These are phyloP conservation scores for Backusella tarrabulga DNA, from an alignment of 192 early-diverging fungal species.

Conservation along the genomic window DNA sequence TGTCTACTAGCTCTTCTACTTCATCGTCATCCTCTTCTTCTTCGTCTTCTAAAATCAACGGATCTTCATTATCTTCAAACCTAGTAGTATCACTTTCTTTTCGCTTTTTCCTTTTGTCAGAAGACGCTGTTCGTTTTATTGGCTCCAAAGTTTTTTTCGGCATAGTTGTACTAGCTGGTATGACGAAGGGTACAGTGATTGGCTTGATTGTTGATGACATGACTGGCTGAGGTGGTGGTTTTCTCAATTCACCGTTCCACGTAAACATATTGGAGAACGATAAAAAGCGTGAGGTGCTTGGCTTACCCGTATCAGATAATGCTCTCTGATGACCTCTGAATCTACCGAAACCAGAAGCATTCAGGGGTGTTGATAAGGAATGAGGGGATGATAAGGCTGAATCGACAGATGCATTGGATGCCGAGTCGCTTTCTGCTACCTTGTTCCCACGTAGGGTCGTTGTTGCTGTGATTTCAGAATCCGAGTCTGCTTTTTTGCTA, in stretches of 20 bases:
- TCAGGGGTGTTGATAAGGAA: background rate
- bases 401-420: background rate
- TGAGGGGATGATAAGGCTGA: background rate
- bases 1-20: background rate
- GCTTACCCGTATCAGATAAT: constrained; percentile 2
- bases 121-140: background rate
- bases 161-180: background rate
- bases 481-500: constrained; percentile 11
- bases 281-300: constrained; percentile 3
- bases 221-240: background rate
- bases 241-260: background rate
- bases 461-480: background rate
- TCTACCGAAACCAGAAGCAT: background rate
- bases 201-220: background rate
- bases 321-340: constrained; percentile 20
- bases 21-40: background rate
- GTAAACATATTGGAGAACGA: constrained; percentile 22
- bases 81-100: background rate
- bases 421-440: background rate
- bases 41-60: background rate
- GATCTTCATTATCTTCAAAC: background rate
- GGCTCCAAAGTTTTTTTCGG: background rate
- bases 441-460: background rate
- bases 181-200: background rate
- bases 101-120: background rate